Conservation (phyloP, 1,139 yeast species). For the Wickerhamomyces sp. region DNA sequence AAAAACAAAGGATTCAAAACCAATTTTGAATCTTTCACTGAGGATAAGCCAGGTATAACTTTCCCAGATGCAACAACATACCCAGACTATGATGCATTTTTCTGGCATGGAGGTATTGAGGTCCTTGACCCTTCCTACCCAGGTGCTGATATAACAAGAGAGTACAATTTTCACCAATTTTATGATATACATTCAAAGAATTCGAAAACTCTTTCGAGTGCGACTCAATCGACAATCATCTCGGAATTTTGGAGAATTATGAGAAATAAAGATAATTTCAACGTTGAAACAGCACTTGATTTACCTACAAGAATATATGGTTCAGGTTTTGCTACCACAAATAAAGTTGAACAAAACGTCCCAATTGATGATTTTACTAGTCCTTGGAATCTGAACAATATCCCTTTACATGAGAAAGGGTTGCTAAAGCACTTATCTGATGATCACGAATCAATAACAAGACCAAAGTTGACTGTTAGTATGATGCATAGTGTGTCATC, state of each 20-base stretch:
- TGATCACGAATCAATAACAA: slow-evolving; percentile 40
- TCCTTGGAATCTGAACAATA: slow-evolving; percentile 71
- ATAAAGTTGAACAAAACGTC: slow-evolving; percentile 6
- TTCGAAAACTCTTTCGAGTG: slow-evolving; percentile 17
- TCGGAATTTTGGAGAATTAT: slow-evolving; percentile 40
- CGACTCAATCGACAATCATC: slow-evolving; percentile 2
- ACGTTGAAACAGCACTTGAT: slow-evolving; percentile 47
- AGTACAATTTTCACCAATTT: slow-evolving; percentile 47
- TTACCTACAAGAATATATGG: slow-evolving; percentile 42
- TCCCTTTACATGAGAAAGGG: slow-evolving; percentile 56
- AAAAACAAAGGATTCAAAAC: slow-evolving; percentile 47
- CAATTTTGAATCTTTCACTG: slow-evolving; percentile 34
- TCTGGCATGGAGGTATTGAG: slow-evolving; percentile 33
- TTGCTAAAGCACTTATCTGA: slow-evolving; percentile 38
- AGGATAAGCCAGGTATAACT: slow-evolving; percentile 30
- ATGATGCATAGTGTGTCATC: slow-evolving; percentile 68
- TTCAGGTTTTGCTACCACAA: slow-evolving; percentile 41
- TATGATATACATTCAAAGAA: slow-evolving; percentile 46
- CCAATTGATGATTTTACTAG: slow-evolving; percentile 31
- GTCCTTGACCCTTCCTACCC: slow-evolving; percentile 35
- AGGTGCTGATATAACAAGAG: slow-evolving; percentile 35
- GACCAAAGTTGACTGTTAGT: slow-evolving; percentile 51
- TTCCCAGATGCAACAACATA: slow-evolving; percentile 27
- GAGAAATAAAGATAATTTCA: slow-evolving; percentile 33
- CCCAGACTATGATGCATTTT: slow-evolving; percentile 31